Evolutionary conservation across 768 basidiomycete species (phyloP), one percentile per base, ranked within the genome.

Genomic region (Macrolepiota fuliginosa): DNA sequence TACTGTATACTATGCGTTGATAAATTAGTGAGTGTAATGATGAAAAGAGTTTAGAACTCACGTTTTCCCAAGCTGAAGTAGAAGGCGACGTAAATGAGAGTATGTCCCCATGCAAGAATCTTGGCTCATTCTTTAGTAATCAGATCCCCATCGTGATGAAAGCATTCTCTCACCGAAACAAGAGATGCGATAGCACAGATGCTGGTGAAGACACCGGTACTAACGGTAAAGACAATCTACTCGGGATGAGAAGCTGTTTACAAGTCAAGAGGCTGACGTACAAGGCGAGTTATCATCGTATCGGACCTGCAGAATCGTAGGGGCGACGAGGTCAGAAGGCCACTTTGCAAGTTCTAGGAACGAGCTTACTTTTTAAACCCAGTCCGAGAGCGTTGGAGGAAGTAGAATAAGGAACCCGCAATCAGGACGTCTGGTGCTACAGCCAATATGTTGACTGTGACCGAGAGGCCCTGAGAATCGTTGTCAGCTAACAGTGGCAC

Each of bases 21-120:
- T 29, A 9, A 19, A 57, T 42, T 10, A 65, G 19, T 46, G 46
- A 22, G 36, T 7, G 10, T 10, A 19, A 29, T 32, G 35, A 4
- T 32, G n/a, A 55, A 19, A 42, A 54, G 10, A n/a, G 46, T 4
- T 15, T 7, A 32, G 37, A 51, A 72, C 78, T 62, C 66, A 82
- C 83, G 67, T 64, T 82, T 77, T 64, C 83, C 82, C 32, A 84
- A 72, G 58, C 78, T 77, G 73, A 85, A 83, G 71, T 82, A 85
- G 70, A 85, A 85, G 47, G 80, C 78, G 36, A 83, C 83, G 67
- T 85, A 85, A 52, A 84, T 80, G 61, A 85, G 73, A 2, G 82
- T 82, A 39, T 79, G 67, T 12, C 78, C 79, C 71, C 78, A 80
- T 2, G 76, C 69, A 9, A 83, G 66, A 62, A 83, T 83, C 81